These are phyloP conservation scores for Penicillium manginii DNA, from an alignment of 495 filamentous ascomycete species.

Conservation along the genomic window DNA sequence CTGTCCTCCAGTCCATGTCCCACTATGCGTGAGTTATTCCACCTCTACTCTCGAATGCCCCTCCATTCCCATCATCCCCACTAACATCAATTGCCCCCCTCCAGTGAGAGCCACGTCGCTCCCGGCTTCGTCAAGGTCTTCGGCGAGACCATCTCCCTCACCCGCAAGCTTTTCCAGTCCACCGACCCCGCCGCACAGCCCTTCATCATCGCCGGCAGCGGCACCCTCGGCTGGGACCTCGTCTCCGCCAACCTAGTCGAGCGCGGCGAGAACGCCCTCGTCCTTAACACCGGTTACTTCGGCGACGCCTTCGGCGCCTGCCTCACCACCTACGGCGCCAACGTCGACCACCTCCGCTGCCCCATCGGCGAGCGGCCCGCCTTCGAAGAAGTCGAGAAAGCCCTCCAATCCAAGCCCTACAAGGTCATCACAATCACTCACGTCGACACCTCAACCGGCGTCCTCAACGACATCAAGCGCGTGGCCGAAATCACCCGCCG, in stretches of 20 bases:
- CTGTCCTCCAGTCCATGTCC: constrained; percentile 90
- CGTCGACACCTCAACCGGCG: constrained; percentile 95
- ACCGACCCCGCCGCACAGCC: constrained; percentile 81
- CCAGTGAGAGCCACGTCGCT: constrained; percentile 89
- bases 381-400: constrained; percentile 81
- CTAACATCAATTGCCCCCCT: constrained; percentile 8
- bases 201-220: constrained; percentile 90
- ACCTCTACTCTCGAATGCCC: too few relatives aligned
- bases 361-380: constrained; percentile 89
- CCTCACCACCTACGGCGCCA: constrained; percentile 85
- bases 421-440: constrained; percentile 94
- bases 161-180: constrained; percentile 92
- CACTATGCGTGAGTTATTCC: constrained; percentile 78
- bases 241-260: constrained; percentile 91
- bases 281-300: constrained; percentile 96
- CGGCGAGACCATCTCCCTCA: constrained; percentile 83
- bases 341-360: constrained; percentile 85
- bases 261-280: constrained; percentile 84
- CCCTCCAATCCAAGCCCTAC: constrained; percentile 85
- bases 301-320: constrained; percentile 93
- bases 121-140: constrained; percentile 87
- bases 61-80: not conserved
- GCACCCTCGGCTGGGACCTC: constrained; percentile 95
- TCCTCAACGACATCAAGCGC: constrained; percentile 85
- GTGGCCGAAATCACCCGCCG: constrained; percentile 79